Evolutionary conservation across 1,284 basidiomycete genomes (phyloP).

Genomic region (Pseudozyma thailandica): DNA sequence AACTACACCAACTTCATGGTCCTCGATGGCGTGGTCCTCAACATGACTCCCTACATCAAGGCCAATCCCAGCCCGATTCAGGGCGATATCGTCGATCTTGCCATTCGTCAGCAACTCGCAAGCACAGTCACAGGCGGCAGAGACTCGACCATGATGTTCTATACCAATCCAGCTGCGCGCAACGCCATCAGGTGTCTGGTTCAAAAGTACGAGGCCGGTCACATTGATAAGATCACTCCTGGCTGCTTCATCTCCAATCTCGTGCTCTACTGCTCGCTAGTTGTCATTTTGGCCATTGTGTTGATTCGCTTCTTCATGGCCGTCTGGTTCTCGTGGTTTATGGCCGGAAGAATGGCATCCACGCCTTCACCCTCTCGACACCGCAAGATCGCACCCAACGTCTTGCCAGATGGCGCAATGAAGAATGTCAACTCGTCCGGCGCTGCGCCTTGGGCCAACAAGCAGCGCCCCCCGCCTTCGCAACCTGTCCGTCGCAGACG

Average conservation of each 20-base stretch:
- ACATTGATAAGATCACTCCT: constrained; percentile 94
- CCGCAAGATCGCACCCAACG: constrained; percentile 72
- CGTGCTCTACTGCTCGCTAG: constrained; percentile 89
- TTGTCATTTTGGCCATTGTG: constrained; percentile 90
- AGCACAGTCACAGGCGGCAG: constrained; percentile 74
- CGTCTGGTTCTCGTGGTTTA: constrained; percentile 94
- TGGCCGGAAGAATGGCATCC: constrained; percentile 76
- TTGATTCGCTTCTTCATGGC: constrained; percentile 95
- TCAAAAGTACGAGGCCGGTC: constrained; percentile 75
- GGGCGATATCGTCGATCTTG: constrained; percentile 82
- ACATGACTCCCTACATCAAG: constrained; percentile 86
- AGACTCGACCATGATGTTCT: constrained; percentile 77
- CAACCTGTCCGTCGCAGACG: constrained; percentile 38
- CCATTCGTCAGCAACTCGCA: constrained; percentile 80
- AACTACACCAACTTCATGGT: constrained; percentile 71
- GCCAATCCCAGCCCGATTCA: constrained; percentile 78
- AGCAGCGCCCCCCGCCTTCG: constrained; percentile 51
- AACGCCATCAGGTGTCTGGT: constrained; percentile 60
- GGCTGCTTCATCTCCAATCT: constrained; percentile 92
- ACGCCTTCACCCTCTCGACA: constrained; percentile 71
- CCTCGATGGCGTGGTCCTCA: constrained; percentile 91
- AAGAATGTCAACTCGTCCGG: constrained; percentile 85
- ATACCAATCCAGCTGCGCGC: constrained; percentile 40
- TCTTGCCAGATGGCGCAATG: constrained; percentile 78
- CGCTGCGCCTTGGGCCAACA: constrained; percentile 84